These are phyloP conservation scores for Suillus luteus DNA, from an alignment of 768 basidiomycete genomes.

Conservation along the genomic window DNA sequence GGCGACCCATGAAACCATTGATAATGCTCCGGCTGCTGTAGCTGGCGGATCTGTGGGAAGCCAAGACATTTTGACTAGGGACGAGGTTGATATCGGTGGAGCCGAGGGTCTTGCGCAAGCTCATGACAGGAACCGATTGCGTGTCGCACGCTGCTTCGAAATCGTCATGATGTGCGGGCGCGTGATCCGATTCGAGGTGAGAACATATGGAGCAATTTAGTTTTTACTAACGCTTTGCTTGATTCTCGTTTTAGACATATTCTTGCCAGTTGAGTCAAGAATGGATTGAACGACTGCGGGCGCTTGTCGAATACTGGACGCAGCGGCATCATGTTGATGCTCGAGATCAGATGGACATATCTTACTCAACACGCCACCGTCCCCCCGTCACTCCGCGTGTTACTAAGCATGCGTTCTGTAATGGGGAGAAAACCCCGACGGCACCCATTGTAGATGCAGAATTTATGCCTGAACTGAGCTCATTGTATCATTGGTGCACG, in stretches of 20 bases:
- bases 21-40: constrained; percentile 14
- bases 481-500: constrained; percentile 87
- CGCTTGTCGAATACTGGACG: constrained; percentile 78
- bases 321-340: constrained; percentile 75
- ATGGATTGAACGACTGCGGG: constrained; percentile 80
- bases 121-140: constrained; percentile 46
- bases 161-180: constrained; percentile 68
- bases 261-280: constrained; percentile 69
- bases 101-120: constrained; percentile 49
- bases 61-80: constrained; percentile 32
- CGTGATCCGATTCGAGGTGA: constrained; percentile 78
- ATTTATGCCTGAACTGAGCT: constrained; percentile 57
- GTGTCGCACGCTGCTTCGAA: constrained; percentile 75
- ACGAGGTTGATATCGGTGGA: constrained; percentile 69
- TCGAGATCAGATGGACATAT: constrained; percentile 77
- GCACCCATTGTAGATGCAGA: constrained; percentile 54
- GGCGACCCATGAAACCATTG: constrained; percentile 44
- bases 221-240: constrained; percentile 8
- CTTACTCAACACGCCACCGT: constrained; percentile 50
- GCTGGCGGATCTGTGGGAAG: constrained; percentile 14
- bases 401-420: constrained; percentile 28
- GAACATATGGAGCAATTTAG: constrained; percentile 17
- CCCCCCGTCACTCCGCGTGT: constrained; percentile 62
- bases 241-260: constrained; percentile 50
- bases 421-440: constrained; percentile 45